These are phyloP conservation scores for Plasmodium sp. DNA, from an alignment of 169 alveolate species.

Conservation along the genomic window DNA sequence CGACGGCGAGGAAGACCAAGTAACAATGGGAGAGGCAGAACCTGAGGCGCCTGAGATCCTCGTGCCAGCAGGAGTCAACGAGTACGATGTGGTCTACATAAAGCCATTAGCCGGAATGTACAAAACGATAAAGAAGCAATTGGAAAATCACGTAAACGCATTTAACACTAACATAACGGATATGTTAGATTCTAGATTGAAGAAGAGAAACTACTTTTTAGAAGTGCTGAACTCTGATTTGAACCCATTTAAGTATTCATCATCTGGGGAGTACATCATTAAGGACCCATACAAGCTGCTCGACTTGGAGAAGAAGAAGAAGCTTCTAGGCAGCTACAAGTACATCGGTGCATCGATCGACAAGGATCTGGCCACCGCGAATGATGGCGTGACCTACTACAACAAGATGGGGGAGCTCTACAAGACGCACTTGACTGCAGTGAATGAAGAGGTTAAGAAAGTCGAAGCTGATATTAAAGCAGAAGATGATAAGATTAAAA, in stretches of 20 bases:
- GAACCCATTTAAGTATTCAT: not conserved
- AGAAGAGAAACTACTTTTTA: constrained; percentile 27
- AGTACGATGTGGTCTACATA: not conserved
- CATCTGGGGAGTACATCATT: constrained; percentile 14
- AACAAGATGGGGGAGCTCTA: not conserved
- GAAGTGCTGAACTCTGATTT: constrained; percentile 11
- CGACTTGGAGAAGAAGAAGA: constrained; percentile 16
- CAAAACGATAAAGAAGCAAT: constrained; percentile 28
- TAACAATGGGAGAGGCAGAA: constrained; percentile 12
- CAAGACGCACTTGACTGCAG: not conserved
- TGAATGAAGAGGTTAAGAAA: not conserved
- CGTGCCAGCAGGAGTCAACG: not conserved
- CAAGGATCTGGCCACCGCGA: constrained; percentile 6
- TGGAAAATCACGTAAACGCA: not conserved
- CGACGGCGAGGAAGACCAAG: not conserved
- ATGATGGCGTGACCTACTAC: not conserved
- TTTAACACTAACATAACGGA: not conserved
- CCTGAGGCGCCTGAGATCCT: not conserved
- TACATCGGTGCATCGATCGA: not conserved
- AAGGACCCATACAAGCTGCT: constrained; percentile 34
- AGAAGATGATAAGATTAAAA: too few species aligned
- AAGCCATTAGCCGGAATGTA: constrained; percentile 25
- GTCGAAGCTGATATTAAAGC: not conserved
- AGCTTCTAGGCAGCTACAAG: constrained; percentile 1
- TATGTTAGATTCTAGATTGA: not conserved